Percentiles rank a stretch among this genome's conserved stretches.
phyloP scores from a whole-genome alignment of 2,329 filamentous ascomycete genomes.

The Fusarium coicis region DNA sequence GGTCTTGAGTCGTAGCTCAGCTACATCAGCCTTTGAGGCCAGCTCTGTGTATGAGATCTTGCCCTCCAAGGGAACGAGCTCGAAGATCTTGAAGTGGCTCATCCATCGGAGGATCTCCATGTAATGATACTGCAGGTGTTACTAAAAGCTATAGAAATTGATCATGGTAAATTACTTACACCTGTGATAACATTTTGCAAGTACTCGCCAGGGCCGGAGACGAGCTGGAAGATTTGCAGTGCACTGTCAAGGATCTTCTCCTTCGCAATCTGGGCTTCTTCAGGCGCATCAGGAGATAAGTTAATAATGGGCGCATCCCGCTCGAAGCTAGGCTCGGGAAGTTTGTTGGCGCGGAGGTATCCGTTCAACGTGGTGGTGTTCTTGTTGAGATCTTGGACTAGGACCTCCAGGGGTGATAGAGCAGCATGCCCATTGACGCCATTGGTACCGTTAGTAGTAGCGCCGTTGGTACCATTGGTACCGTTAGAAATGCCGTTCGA shows the following conservation, averaged over 20 bases:
- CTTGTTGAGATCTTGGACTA: background rate
- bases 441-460: background rate
- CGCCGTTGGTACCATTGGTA: background rate
- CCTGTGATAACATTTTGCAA: background rate
- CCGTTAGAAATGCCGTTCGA: background rate
- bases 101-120: slow-evolving; percentile 5
- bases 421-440: background rate
- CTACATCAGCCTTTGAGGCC: background rate
- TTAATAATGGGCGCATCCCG: background rate
- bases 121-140: background rate
- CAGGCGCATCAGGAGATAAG: background rate
- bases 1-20: background rate
- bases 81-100: background rate
- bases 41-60: background rate
- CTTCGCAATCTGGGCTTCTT: background rate
- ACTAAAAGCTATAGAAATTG: fast-evolving
- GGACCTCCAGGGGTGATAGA: background rate
- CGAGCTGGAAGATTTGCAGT: background rate
- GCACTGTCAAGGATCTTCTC: background rate
- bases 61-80: background rate
- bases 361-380: background rate
- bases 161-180: fast-evolving
- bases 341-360: background rate
- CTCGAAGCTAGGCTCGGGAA: background rate
- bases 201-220: background rate